phyloP scores from a whole-genome alignment of 306 rosid genomes.

The Prunus armeniaca region DNA sequence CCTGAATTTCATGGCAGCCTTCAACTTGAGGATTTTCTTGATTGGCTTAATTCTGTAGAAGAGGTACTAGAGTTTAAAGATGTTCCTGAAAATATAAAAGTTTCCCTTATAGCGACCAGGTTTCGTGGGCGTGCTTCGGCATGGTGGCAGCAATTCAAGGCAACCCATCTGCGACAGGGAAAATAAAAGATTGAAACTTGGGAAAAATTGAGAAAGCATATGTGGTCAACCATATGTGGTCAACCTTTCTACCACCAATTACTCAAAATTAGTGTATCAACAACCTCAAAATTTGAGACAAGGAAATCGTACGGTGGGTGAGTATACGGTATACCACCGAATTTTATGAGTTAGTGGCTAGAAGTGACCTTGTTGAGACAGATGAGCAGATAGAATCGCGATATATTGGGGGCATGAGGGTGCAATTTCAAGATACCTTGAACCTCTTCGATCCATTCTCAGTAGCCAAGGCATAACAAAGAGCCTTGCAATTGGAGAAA shows the following conservation, averaged over 20 bases:
- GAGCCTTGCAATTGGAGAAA: not conserved
- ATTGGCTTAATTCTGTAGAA: not conserved
- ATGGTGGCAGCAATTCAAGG: not conserved
- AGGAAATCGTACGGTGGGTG: not conserved
- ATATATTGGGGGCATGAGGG: not conserved
- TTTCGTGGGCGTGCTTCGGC: not conserved
- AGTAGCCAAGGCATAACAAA: not conserved
- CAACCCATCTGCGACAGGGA: not conserved
- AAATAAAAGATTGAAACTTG: not conserved
- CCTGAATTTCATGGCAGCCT: not conserved
- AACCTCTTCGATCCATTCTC: not conserved
- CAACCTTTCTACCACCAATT: not conserved
- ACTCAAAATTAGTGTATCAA: not conserved
- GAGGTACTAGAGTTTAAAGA: not conserved
- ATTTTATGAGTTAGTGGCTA: not conserved
- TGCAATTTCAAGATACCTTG: not conserved
- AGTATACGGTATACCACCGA: not conserved
- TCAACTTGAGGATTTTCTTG: not conserved
- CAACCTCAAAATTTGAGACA: not conserved
- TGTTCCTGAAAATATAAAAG: not conserved
- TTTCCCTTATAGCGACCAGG: not conserved
- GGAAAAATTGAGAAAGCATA: not conserved
- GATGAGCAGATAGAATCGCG: not conserved
- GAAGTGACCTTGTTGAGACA: not conserved
- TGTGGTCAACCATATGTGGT: not conserved